Evolutionary conservation across 2,329 filamentous ascomycete species (phyloP).

Genomic region (Talaromyces sp.): DNA sequence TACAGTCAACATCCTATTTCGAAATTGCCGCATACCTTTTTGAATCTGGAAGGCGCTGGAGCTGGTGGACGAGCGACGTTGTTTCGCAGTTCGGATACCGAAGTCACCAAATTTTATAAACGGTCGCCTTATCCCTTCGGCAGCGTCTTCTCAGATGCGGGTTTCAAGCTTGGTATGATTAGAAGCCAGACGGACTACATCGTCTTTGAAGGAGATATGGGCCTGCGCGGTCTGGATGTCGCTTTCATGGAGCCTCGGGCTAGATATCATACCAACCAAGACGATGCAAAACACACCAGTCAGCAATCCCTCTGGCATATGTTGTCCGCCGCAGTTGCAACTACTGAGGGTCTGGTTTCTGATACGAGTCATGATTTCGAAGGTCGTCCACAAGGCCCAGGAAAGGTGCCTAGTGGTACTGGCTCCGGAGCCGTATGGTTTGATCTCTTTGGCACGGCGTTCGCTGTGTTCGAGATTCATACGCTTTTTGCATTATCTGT

Average conservation of each 20-base stretch:
- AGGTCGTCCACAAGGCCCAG: conserved; percentile 56
- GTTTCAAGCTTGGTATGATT: conserved; percentile 75
- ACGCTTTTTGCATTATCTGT: conserved; percentile 88
- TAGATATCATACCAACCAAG: conserved; percentile 86
- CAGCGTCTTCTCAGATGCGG: conserved; percentile 76
- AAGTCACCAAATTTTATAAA: conserved; percentile 78
- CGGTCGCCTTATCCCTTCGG: conserved; percentile 75
- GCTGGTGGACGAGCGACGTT: conserved; percentile 84
- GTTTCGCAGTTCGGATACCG: conserved; percentile 83
- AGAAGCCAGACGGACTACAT: conserved; percentile 87
- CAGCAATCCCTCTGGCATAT: conserved; percentile 81
- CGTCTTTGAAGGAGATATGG: conserved; percentile 73
- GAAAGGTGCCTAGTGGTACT: conserved; percentile 64
- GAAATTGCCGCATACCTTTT: conserved; percentile 77
- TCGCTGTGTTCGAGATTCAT: conserved; percentile 75
- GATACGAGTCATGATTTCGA: conserved; percentile 67
- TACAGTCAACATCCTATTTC: conserved; percentile 82
- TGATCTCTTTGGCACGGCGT: conserved; percentile 77
- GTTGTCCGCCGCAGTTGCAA: conserved; percentile 78
- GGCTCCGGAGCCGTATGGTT: conserved; percentile 83
- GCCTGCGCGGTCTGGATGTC: conserved; percentile 84
- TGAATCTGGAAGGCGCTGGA: conserved; percentile 93
- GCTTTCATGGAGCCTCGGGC: conserved; percentile 86
- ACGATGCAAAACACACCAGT: conserved; percentile 74
- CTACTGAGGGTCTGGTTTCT: conserved; percentile 68